Evolutionary conservation across 352 stramenopile species (phyloP).

Genomic region (Peronospora tabacina): DNA sequence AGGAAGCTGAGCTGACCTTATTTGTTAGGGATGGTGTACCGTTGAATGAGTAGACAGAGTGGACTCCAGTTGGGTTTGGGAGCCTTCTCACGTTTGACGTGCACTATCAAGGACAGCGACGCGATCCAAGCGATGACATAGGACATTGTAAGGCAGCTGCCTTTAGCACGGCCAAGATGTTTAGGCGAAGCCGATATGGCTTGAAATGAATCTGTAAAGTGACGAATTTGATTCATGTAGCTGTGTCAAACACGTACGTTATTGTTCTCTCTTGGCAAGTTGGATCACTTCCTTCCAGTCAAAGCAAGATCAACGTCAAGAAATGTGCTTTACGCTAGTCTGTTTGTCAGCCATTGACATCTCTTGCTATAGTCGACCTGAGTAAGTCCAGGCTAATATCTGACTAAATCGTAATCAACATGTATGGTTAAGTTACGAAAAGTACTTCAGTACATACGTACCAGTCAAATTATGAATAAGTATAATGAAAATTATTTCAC

Average conservation of each 20-base stretch:
- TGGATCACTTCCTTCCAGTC: not conserved
- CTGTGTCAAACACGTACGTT: constrained; percentile 29
- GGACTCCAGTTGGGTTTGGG: constrained; percentile 15
- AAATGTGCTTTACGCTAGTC: no score
- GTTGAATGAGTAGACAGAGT: constrained; percentile 26
- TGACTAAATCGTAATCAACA: not conserved
- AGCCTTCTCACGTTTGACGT: constrained; percentile 20
- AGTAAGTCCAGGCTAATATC: not conserved
- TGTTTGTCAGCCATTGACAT: no score
- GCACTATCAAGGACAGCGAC: constrained; percentile 25
- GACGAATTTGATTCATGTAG: constrained; percentile 31
- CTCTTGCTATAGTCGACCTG: not conserved
- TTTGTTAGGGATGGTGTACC: constrained; percentile 25
- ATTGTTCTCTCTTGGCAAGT: constrained; percentile 17
- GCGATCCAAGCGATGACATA: constrained; percentile 23
- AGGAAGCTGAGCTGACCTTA: constrained; percentile 27
- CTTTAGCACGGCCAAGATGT: constrained; percentile 21
- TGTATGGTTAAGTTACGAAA: not conserved
- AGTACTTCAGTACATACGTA: not conserved
- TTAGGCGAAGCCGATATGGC: constrained; percentile 17
- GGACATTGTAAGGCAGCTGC: constrained; percentile 28
- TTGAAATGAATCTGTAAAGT: constrained; percentile 40
- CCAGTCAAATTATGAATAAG: no score
- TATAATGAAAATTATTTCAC: no score
- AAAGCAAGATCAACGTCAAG: no score